Evolutionary conservation across 2,329 filamentous ascomycete genomes (phyloP).

Genomic region (Alternaria arborescens): DNA sequence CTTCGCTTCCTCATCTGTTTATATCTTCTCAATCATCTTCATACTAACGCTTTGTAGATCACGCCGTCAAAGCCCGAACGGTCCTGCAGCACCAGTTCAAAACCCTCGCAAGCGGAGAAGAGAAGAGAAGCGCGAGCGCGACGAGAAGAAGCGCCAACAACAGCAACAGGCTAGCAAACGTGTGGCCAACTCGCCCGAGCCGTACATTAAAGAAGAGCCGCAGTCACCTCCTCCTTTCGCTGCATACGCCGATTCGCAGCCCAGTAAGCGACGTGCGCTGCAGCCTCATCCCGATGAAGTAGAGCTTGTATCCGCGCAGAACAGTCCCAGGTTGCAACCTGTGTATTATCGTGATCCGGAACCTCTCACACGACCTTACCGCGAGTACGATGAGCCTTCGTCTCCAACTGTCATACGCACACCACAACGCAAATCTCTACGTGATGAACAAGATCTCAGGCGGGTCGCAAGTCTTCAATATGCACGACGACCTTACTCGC

Average conservation of each 20-base stretch:
- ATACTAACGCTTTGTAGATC: conserved; percentile 37
- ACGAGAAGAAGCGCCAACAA: conserved; percentile 41
- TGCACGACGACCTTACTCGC: conserved; percentile 55
- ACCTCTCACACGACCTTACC: conserved; percentile 47
- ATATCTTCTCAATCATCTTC: not conserved
- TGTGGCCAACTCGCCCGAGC: conserved; percentile 50
- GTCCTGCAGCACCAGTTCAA: conserved; percentile 52
- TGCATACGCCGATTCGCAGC: conserved; percentile 47
- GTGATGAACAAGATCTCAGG: conserved; percentile 58
- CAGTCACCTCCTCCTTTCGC: conserved; percentile 67
- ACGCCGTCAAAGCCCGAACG: conserved; percentile 57
- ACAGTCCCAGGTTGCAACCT: conserved; percentile 52
- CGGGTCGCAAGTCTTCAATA: conserved; percentile 59
- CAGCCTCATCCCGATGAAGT: conserved; percentile 48
- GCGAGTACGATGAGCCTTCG: conserved; percentile 53
- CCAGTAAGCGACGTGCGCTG: conserved; percentile 52
- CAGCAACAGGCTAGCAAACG: conserved; percentile 43
- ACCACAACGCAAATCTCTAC: conserved; percentile 51
- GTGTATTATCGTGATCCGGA: conserved; percentile 57
- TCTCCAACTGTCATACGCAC: conserved; percentile 52
- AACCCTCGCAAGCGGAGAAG: conserved; percentile 63
- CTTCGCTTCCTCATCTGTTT: not conserved
- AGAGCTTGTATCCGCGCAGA: conserved; percentile 51
- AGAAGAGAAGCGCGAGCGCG: conserved; percentile 50
- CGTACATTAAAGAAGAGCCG: conserved; percentile 70